A percentile compares a stretch with the other conserved stretches of the same genome.
Conservation (phyloP, 345 rosid species). For the Punica granatum region DNA sequence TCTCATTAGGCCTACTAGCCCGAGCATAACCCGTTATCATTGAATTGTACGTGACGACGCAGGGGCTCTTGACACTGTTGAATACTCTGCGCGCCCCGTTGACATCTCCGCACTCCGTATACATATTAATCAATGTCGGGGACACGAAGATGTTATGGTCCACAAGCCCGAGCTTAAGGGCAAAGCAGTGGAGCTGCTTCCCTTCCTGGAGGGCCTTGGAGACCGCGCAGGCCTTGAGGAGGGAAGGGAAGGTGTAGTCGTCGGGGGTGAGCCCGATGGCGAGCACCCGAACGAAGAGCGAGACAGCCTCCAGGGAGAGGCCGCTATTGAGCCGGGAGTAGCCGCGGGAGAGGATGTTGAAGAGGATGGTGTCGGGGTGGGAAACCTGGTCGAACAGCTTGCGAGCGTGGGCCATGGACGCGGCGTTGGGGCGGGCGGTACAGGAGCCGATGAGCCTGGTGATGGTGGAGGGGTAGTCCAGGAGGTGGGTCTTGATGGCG, state of each 20-base stretch:
- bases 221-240: slow-evolving; percentile 49
- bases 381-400: slow-evolving; percentile 49
- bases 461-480: slow-evolving; percentile 29
- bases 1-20: slow-evolving; percentile 63
- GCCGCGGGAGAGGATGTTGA: slow-evolving; percentile 67
- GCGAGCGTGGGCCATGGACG: slow-evolving; percentile 44
- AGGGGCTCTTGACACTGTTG: slow-evolving; percentile 43
- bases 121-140: slow-evolving; percentile 68
- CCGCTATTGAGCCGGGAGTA: slow-evolving; percentile 32
- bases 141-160: slow-evolving; percentile 38
- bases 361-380: slow-evolving; percentile 44
- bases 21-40: slow-evolving; percentile 62
- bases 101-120: slow-evolving; percentile 56
- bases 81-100: slow-evolving; percentile 54
- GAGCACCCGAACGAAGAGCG: slow-evolving; percentile 39
- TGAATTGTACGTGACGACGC: slow-evolving; percentile 69
- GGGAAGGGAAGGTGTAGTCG: slow-evolving; percentile 64
- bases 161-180: slow-evolving; percentile 42
- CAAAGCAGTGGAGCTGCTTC: slow-evolving; percentile 47
- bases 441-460: slow-evolving; percentile 60
- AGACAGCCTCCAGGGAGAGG: slow-evolving; percentile 31
- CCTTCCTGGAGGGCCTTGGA: slow-evolving; percentile 51
- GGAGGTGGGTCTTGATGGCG: slow-evolving; percentile 55
- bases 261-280: slow-evolving; percentile 38
- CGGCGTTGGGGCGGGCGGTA: slow-evolving; percentile 29